These are phyloP conservation scores for Psilocybe cyanescens DNA, from an alignment of 768 basidiomycete genomes.

Conservation along the genomic window DNA sequence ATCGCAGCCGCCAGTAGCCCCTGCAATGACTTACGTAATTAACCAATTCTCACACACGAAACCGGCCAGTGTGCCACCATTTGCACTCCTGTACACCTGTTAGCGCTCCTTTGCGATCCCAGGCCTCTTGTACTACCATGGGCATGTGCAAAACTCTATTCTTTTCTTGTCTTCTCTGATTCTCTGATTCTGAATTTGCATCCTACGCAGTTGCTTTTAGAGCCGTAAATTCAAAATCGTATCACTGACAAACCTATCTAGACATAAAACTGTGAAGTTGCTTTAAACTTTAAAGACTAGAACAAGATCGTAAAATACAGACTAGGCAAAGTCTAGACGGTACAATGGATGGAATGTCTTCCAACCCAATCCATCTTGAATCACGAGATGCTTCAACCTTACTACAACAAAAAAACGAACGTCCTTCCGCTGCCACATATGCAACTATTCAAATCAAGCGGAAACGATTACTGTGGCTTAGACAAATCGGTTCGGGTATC, in stretches of 20 bases:
- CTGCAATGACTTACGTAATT: too few relatives aligned
- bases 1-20: too few relatives aligned
- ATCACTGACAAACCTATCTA: too few relatives aligned
- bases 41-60: too few relatives aligned
- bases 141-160: background rate
- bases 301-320: too few relatives aligned
- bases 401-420: constrained; percentile 11
- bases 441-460: constrained; percentile 14
- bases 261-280: too few relatives aligned
- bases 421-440: constrained; percentile 15
- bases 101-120: background rate
- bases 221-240: too few relatives aligned
- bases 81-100: too few relatives aligned
- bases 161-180: background rate
- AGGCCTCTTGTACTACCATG: background rate
- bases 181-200: background rate
- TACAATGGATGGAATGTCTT: background rate
- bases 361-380: constrained; percentile 1
- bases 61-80: too few relatives aligned
- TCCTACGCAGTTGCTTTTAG: too few relatives aligned
- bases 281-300: too few relatives aligned
- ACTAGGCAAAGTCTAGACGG: background rate
- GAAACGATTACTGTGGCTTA: constrained; percentile 30
- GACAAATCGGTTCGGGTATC: constrained; percentile 62
- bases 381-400: constrained; percentile 4